Evolutionary conservation across 257 asterid species (phyloP).

Genomic region (Nicotiana tabacum): DNA sequence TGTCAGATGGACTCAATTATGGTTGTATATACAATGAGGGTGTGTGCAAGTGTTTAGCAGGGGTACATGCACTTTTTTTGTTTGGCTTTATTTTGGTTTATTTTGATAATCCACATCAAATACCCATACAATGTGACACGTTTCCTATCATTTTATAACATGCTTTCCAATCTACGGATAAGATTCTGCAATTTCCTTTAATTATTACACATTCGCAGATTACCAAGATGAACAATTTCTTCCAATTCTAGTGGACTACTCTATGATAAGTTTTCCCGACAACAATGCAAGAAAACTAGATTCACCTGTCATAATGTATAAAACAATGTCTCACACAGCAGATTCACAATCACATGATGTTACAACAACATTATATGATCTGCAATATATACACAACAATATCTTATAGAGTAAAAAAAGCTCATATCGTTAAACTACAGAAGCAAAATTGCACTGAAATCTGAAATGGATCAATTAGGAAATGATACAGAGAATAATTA

Average conservation of each 20-base stretch:
- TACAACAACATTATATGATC: neutral
- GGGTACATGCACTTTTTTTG: neutral
- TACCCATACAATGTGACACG: neutral
- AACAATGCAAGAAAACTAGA: neutral
- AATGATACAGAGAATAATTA: constrained; percentile 16
- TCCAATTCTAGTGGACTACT: neutral
- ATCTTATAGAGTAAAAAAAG: neutral
- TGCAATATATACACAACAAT: no score
- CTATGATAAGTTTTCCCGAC: neutral
- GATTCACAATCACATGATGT: neutral
- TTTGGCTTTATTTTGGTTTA: neutral
- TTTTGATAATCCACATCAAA: neutral
- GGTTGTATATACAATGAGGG: neutral
- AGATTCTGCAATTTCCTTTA: neutral
- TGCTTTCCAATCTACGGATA: neutral
- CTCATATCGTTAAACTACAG: neutral
- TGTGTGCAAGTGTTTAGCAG: neutral
- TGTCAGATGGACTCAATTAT: neutral
- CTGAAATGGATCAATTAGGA: neutral
- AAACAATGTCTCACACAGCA: neutral
- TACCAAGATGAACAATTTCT: neutral
- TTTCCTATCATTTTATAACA: neutral
- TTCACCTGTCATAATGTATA: neutral
- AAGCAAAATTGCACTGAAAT: neutral
- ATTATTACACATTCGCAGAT: neutral